Conservation (phyloP, 805 yeast species). For the Phaffomyces thermotolerans region DNA sequence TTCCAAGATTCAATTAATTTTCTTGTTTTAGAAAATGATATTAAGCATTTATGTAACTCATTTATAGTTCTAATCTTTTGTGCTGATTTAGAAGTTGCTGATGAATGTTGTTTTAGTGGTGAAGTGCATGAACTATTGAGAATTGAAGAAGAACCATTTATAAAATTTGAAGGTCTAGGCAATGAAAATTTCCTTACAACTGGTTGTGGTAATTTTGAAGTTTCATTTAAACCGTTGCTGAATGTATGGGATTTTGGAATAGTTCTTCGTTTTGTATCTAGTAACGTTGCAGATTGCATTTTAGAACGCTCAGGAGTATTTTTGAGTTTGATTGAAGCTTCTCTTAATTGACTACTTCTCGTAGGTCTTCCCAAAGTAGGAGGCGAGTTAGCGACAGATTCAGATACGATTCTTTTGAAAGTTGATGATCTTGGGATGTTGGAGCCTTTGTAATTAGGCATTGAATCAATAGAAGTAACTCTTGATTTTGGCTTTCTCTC, state of each 20-base stretch:
- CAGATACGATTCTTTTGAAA: conserved; percentile 12
- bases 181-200: neutral
- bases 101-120: neutral
- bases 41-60: conserved; percentile 7
- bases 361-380: conserved; percentile 8
- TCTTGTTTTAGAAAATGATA: conserved; percentile 12
- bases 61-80: conserved; percentile 5
- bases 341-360: conserved; percentile 16
- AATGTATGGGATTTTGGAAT: conserved; percentile 17
- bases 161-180: neutral
- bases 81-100: too few species aligned
- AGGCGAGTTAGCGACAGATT: conserved; percentile 1
- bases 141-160: too few species aligned
- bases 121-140: neutral
- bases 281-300: conserved; percentile 4
- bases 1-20: conserved; percentile 6
- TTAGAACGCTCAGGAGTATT: conserved; percentile 2
- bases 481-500: neutral
- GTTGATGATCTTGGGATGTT: neutral
- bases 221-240: conserved; percentile 12
- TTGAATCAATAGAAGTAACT: conserved; percentile 2
- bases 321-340: conserved; percentile 9
- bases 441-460: neutral
- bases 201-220: conserved; percentile 1
- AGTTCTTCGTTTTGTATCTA: conserved; percentile 3